Conservation (phyloP, 2,329 filamentous ascomycete species). For the Lizonia empirigonia region DNA sequence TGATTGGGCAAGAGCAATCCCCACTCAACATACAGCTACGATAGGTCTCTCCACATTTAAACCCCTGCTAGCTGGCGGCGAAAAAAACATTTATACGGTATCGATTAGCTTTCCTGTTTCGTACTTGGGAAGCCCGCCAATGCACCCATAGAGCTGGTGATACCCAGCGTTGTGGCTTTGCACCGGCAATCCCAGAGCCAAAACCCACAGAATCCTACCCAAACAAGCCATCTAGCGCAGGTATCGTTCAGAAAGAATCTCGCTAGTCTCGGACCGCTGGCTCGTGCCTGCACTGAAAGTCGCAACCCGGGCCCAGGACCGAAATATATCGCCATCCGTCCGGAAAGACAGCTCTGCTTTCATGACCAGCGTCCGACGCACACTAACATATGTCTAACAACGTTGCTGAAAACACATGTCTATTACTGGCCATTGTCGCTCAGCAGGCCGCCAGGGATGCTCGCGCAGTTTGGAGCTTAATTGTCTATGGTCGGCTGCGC, state of each 20-base stretch:
- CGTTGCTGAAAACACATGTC: neutral
- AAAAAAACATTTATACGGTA: no score
- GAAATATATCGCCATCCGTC: neutral
- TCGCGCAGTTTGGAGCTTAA: slow-evolving; percentile 1
- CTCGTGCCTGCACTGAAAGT: neutral
- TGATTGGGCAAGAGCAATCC: no score
- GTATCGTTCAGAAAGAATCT: neutral
- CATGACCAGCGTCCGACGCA: slow-evolving; percentile 1
- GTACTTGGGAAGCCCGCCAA: neutral
- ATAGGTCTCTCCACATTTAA: no score
- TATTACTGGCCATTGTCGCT: neutral
- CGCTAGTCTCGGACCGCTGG: neutral
- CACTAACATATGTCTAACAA: neutral
- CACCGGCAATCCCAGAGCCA: slow-evolving; percentile 13
- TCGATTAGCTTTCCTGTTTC: neutral
- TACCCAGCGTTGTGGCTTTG: slow-evolving; percentile 10
- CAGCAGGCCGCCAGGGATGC: neutral
- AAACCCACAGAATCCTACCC: slow-evolving; percentile 1
- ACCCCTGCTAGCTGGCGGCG: no score
- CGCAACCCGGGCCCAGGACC: neutral
- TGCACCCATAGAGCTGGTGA: neutral
- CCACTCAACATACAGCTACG: no score
- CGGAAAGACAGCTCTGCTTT: slow-evolving; percentile 4
- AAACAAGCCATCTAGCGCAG: slow-evolving; percentile 6
- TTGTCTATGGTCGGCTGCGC: neutral